Evolutionary conservation across 2,329 filamentous ascomycete species (phyloP).

Genomic region (Trichothecium sympodiale): DNA sequence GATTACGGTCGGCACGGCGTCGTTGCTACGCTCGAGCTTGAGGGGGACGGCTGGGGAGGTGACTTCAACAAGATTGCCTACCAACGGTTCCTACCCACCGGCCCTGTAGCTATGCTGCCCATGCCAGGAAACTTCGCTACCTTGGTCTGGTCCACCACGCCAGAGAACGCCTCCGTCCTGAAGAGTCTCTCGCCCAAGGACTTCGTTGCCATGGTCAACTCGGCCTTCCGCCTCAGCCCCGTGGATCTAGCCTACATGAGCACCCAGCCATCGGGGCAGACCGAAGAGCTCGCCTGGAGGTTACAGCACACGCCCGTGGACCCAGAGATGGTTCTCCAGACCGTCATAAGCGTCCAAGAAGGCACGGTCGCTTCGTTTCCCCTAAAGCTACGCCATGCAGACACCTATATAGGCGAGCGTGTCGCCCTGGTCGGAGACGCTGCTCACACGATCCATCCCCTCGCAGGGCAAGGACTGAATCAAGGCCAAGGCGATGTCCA

Average conservation of each 20-base stretch:
- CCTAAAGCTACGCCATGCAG: slow-evolving; percentile 82
- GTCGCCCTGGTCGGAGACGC: slow-evolving; percentile 88
- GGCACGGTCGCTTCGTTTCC: slow-evolving; percentile 83
- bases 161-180: slow-evolving; percentile 64
- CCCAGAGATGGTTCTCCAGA: slow-evolving; percentile 48
- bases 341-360: slow-evolving; percentile 60
- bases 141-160: slow-evolving; percentile 90
- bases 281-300: slow-evolving; percentile 78
- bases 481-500: slow-evolving; percentile 84
- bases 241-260: slow-evolving; percentile 80
- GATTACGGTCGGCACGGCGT: slow-evolving; percentile 87
- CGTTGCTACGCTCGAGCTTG: slow-evolving; percentile 74
- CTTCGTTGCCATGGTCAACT: slow-evolving; percentile 83
- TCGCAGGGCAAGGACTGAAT: slow-evolving; percentile 90
- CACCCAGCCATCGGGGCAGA: slow-evolving; percentile 44
- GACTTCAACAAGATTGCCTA: slow-evolving; percentile 65
- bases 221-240: slow-evolving; percentile 72
- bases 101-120: slow-evolving; percentile 83
- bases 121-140: slow-evolving; percentile 74
- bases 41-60: slow-evolving; percentile 45
- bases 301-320: slow-evolving; percentile 55
- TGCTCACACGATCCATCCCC: slow-evolving; percentile 87
- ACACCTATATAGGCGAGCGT: slow-evolving; percentile 84
- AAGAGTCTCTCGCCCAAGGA: slow-evolving; percentile 64
- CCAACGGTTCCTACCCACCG: slow-evolving; percentile 87